phyloP scores from a whole-genome alignment of 2,329 filamentous ascomycete species.

The Ophiocordyceps camponoti-leonardi region DNA sequence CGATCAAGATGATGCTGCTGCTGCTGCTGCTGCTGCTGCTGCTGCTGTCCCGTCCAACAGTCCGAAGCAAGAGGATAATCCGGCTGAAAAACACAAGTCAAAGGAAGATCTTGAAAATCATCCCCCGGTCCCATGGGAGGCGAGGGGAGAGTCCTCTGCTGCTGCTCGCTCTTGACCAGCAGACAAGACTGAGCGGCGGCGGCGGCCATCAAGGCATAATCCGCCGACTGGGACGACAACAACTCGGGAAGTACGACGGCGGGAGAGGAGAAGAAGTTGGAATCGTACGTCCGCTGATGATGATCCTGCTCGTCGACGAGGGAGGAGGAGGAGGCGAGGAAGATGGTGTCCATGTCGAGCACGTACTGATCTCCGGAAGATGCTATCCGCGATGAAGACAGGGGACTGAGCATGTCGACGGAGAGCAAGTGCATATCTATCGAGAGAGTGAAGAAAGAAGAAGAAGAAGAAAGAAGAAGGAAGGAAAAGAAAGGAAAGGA shows the following conservation, averaged over 20 bases:
- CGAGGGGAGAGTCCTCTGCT: conserved; percentile 13
- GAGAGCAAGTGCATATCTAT: conserved; percentile 4
- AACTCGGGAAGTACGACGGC: no score
- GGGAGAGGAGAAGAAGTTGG: conserved; percentile 6
- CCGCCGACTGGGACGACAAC: neutral
- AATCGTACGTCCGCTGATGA: conserved; percentile 7
- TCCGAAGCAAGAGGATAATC: conserved; percentile 12
- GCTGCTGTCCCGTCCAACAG: no score
- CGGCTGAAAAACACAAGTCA: conserved; percentile 5
- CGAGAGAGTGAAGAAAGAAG: neutral
- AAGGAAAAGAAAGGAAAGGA: neutral
- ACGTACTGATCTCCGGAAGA: conserved; percentile 11
- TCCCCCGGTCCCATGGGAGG: conserved; percentile 20
- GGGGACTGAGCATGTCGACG: conserved; percentile 15
- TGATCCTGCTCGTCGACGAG: conserved; percentile 7
- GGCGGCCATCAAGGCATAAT: neutral
- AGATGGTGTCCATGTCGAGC: conserved; percentile 10
- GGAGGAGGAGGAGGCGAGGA: conserved; percentile 7
- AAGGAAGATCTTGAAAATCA: conserved; percentile 15
- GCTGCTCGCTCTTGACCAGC: conserved; percentile 5
- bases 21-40: no score
- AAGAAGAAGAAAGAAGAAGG: neutral
- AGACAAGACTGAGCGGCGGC: conserved; percentile 2
- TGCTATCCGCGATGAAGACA: conserved; percentile 9
- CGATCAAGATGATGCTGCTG: neutral